Conservation (phyloP, 2,329 filamentous ascomycete species). For the Aspergillus neoniger region DNA sequence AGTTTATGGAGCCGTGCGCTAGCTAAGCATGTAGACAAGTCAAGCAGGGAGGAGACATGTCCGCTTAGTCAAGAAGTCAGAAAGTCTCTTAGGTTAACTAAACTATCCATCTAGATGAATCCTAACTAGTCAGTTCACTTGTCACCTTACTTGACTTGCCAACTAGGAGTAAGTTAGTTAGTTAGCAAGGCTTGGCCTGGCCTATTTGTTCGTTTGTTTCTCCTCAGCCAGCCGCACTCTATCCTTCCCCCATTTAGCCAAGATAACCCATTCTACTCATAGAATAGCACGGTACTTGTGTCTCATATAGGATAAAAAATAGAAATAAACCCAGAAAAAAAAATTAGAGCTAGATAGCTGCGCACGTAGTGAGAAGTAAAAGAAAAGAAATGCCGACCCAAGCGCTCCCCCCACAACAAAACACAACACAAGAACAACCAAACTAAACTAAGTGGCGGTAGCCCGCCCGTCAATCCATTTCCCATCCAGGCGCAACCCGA, state of each 20-base stretch:
- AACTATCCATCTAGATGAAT: too few relatives aligned
- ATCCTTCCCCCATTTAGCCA: neutral
- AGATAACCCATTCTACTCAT: neutral
- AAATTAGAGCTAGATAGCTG: neutral
- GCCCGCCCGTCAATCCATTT: slow-evolving; percentile 5
- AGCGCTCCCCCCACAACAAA: neutral
- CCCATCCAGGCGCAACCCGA: neutral
- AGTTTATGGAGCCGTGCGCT: too few relatives aligned
- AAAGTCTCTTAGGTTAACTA: too few relatives aligned
- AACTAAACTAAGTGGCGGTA: too few relatives aligned
- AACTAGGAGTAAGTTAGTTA: too few relatives aligned
- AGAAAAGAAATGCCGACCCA: neutral
- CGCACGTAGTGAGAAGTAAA: neutral
- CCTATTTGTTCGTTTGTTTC: neutral
- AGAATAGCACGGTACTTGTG: neutral
- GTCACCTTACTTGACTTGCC: too few relatives aligned
- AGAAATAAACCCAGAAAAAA: neutral
- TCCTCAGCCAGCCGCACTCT: neutral
- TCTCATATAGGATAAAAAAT: neutral
- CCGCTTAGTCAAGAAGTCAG: too few relatives aligned
- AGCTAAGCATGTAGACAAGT: too few relatives aligned
- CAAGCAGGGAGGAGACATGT: too few relatives aligned
- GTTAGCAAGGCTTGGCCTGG: too few relatives aligned
- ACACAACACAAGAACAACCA: neutral
- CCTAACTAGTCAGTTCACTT: too few relatives aligned